Base-by-base conservation (phyloP, 2,329 filamentous ascomycete genomes). In the Elsinoe fawcettii region DNA sequence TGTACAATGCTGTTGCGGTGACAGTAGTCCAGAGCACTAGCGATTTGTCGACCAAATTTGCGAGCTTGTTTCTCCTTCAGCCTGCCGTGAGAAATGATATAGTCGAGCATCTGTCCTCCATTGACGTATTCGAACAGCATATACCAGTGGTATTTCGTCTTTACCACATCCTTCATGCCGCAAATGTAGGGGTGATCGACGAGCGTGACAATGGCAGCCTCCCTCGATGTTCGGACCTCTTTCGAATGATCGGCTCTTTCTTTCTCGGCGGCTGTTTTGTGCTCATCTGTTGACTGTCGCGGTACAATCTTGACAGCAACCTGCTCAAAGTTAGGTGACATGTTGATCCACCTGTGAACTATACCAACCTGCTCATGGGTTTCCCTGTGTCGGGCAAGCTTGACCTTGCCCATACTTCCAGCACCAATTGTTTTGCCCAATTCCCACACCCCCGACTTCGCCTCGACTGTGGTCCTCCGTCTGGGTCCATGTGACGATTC, bases 71-170 rank as follows among this genome's bases (percentile, higher is more conserved):
- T 97, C 75, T 99, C 93, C 78, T 97, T 97, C 62, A 99, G 78
- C 67, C 95, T 88, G 59, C 92, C 93, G 68, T 99, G 93, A 2
- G 91, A 96, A 69, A 99, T 99, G 71, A 99, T 99, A 74, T 97
- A 99, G 75, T 99, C 93, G 60, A 99, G 84, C 93, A 99, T 97
- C 74, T 99, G 93, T 16, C 93, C 93, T 49, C 93, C 93, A 69
- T 99, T 96, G 72, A 99, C 93, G 71, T 93, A 96, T 75, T 99
- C 93, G 69, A 96, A 99, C 54, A 99, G 84, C 93, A 99, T 99
- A 74, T 99, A 99, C 93, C 93, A 99, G 73, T 99, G 93, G 70
- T 96, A 93, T 67, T 93, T 92, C 53, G 93, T 97, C 58, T 91
- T 86, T 58, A 97, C 87, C 23, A 96, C 90, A 74, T 99, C 93